phyloP scores from a whole-genome alignment of 1,284 basidiomycete species.

The Taiwanofungus camphoratus region DNA sequence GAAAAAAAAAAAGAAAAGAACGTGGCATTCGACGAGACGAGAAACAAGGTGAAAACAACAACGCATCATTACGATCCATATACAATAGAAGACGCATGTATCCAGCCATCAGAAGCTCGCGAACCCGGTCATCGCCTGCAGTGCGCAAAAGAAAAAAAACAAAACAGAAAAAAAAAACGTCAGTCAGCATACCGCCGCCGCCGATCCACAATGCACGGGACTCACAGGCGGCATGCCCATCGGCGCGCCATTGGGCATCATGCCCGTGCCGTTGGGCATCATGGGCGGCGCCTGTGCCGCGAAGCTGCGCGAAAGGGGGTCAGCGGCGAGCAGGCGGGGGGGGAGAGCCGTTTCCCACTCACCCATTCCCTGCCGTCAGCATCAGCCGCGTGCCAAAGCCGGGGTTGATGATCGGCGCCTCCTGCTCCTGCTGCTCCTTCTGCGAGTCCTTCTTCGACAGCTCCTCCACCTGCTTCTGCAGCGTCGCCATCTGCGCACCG shows the following conservation, averaged over 20 bases:
- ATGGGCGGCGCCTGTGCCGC: conserved; percentile 38
- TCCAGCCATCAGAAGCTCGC: conserved; percentile 26
- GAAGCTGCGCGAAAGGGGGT: conserved; percentile 33
- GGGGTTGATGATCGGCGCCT: conserved; percentile 80
- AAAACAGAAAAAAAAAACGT: neutral
- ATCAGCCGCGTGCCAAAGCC: conserved; percentile 53
- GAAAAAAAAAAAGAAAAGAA: no score
- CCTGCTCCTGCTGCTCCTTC: conserved; percentile 81
- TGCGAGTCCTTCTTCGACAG: conserved; percentile 75
- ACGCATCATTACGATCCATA: conserved; percentile 20
- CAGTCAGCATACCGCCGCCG: no score
- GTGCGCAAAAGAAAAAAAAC: neutral
- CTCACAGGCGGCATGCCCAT: conserved; percentile 41
- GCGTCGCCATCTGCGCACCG: conserved; percentile 46
- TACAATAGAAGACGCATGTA: conserved; percentile 15
- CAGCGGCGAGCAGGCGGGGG: no score
- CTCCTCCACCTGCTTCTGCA: conserved; percentile 85
- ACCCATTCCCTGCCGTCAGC: conserved; percentile 69
- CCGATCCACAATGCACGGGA: conserved; percentile 6
- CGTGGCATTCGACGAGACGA: neutral
- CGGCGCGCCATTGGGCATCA: conserved; percentile 22
- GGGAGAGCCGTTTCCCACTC: conserved; percentile 2
- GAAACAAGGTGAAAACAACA: conserved; percentile 11
- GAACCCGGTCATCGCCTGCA: conserved; percentile 33
- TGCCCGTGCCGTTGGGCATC: conserved; percentile 24